Conservation (phyloP, 2,329 filamentous ascomycete genomes). For the Neopestalotiopsis rosae region DNA sequence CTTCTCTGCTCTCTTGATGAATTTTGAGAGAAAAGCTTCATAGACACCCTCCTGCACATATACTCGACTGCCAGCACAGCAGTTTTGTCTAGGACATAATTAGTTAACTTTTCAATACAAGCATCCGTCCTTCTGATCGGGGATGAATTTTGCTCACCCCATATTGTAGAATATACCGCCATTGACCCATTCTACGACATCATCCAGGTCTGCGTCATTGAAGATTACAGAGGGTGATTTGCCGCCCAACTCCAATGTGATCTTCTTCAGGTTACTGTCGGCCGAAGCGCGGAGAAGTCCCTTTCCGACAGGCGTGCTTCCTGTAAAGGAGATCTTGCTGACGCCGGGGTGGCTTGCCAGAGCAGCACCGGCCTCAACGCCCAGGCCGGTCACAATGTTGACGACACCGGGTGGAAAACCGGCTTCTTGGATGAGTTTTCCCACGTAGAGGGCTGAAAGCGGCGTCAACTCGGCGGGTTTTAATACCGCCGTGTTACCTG, state of each 20-base stretch:
- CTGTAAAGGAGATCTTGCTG: slow-evolving; percentile 83
- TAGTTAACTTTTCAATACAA: not conserved
- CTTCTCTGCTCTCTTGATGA: slow-evolving; percentile 27
- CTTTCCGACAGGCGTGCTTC: slow-evolving; percentile 71
- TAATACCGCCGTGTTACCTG: slow-evolving; percentile 64
- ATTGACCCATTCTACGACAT: slow-evolving; percentile 48
- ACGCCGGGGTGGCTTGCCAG: slow-evolving; percentile 71
- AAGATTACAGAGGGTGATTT: slow-evolving; percentile 61
- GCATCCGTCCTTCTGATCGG: not conserved
- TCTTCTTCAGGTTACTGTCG: slow-evolving; percentile 55
- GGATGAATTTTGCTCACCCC: slow-evolving; percentile 1
- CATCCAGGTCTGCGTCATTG: slow-evolving; percentile 60
- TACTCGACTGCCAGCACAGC: slow-evolving; percentile 21
- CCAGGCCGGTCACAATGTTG: slow-evolving; percentile 76
- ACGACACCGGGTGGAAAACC: slow-evolving; percentile 79
- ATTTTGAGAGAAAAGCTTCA: slow-evolving; percentile 25
- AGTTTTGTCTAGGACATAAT: slow-evolving; percentile 20
- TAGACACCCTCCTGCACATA: slow-evolving; percentile 27
- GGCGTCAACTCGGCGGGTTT: slow-evolving; percentile 68
- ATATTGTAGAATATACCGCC: slow-evolving; percentile 20
- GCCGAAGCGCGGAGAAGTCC: slow-evolving; percentile 72
- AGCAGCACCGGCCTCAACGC: slow-evolving; percentile 70
- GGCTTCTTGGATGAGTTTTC: slow-evolving; percentile 68
- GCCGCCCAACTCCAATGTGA: slow-evolving; percentile 61
- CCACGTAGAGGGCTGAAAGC: slow-evolving; percentile 62